Base-by-base conservation (phyloP, 1,284 basidiomycete genomes). In the Athelia psychrophila region DNA sequence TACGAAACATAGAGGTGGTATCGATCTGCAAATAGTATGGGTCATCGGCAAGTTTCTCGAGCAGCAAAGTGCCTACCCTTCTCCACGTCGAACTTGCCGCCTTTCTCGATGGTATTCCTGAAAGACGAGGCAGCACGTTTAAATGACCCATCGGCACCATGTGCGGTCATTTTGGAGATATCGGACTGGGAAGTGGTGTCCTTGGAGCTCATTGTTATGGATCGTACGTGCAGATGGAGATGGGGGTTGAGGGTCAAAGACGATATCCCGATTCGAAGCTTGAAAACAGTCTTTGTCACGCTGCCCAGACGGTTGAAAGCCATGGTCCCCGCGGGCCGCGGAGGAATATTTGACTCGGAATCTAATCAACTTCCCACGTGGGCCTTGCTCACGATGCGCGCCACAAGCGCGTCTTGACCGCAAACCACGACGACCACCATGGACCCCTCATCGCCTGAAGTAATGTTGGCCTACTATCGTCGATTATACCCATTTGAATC, bases 401-500 rank as follows among this genome's bases (percentile, higher is more conserved):
- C 38, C 38, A 42, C 38, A 42, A 42, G 20, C 38, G 38, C 38
- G 38, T 42, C 38, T 42, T 42, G 27, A 30, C 27, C 27, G 16
- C 38, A n/a, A 42, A n/a, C n/a, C n/a, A n/a, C 38, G 8, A 18
- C 38, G 16, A 42, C 38, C 38, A 42, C n/a, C 38, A 42, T 42
- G 38, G 38, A 42, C n/a, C 38, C 38, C n/a, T 42, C 38, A 18
- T 63, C 63, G 0, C 59, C 63, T 69, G 81, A 83, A 65, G 69
- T 80, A 35, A 95, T 98, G 91, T 78, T 90, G 46, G 82, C 87
- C 3, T 99, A 95, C 72, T 99, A 99, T 73, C 81, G 86, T 35
- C 83, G 94, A 27, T 76, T 99, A 0, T 97, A 97, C 65, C 96
- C 96, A 1, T 99, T 94, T 80, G 92, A 93, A 67, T 88, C 93